Base-by-base conservation (phyloP, 2,329 filamentous ascomycete genomes). In the Amesomyces nigricolor region DNA sequence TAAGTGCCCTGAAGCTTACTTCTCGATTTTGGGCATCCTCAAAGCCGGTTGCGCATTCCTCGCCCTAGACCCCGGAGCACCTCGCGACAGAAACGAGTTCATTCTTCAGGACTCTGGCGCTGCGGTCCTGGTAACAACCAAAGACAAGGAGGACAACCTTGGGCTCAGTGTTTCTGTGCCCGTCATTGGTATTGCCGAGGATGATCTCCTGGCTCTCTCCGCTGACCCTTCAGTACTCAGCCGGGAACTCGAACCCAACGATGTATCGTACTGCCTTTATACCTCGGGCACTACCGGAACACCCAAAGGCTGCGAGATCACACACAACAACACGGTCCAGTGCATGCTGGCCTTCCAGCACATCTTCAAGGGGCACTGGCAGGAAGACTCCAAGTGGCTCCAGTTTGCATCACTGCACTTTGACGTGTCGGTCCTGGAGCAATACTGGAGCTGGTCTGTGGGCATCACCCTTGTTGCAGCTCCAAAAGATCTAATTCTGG, bases 331-430 rank as follows among this genome's bases (percentile, higher is more conserved):
- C 67, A 83, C 88, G 0, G 87, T 95, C 0, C 91, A 96, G 67
- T 89, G 90, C 26, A 89, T 96, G 82, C 80, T 92, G 52, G 85
- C 91, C 0, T 96, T 96, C 68, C 85, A 89, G 63, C 75, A 83
- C 30, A 77, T 96, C 0, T 96, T 96, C 66, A 70, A 72, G 5
- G 83, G 79, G 0, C 87, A 89, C 63, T 95, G 90, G 88, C 78
- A 87, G 40, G 64, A 75, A 0, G 67, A 79, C 0, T 95, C 91
- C 0, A 82, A 87, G 56, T 96, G 90, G 86, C 76, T 96, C 0
- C 92, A 96, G 66, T 96, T 96, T 66, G 92, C 92, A 1, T 91
- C 90, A 0, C 89, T 96, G 54, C 92, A 96, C 69, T 96, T 96
- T 58, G 92, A 96, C 64, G 91, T 96, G 4, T 94, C 89, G 1